Evolutionary conservation across 768 basidiomycete species (phyloP), one percentile per base, ranked within the genome.

Genomic region (Russula olivacea): DNA sequence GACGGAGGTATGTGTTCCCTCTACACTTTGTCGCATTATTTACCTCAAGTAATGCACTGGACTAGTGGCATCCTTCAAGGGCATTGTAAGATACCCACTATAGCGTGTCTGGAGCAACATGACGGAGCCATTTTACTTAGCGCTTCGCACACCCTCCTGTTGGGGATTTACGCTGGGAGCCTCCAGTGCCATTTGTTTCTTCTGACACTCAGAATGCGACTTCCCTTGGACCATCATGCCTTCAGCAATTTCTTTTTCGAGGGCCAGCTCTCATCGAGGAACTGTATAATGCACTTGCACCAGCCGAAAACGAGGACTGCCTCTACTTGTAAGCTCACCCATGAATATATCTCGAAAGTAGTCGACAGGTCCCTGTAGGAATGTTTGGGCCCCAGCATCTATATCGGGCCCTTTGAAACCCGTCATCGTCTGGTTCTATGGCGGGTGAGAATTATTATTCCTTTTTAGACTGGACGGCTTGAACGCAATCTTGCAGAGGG

Each of bases 1-100:
- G 43, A 54, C 1, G 58, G 58, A 45, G 63, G 63, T 64, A 23
- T 6, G 63, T 51, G 3, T 8, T 21, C 3, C 10, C 45, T 34
- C 23, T 15, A 4, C 3, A 34, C 30, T 34, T 2, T 41, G 1
- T 30, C 15, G 23, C 28, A 7, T 2, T n/a, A 17, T 55, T 28
- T 21, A n/a, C 38, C 30, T 5, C 12, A 32, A n/a, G 12, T 25
- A 40, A 49, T n/a, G 5, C 21, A 21, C 11, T 34, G 10, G 10
- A n/a, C 25, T 4, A 63, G 61, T 63, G 43, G 49, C 28, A 15
- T 63, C 55, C 2, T 63, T 63, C 36, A 63, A 63, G 36, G 61
- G 61, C n/a, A 55, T 63, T 15, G 57, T 58, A 38, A 38, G 51
- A 38, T 51, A 2, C 45, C 1, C 34, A 15, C 45, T 17, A 9